These are phyloP conservation scores for Linnemannia hyalina DNA, from an alignment of 192 early-diverging fungal species.

Conservation along the genomic window DNA sequence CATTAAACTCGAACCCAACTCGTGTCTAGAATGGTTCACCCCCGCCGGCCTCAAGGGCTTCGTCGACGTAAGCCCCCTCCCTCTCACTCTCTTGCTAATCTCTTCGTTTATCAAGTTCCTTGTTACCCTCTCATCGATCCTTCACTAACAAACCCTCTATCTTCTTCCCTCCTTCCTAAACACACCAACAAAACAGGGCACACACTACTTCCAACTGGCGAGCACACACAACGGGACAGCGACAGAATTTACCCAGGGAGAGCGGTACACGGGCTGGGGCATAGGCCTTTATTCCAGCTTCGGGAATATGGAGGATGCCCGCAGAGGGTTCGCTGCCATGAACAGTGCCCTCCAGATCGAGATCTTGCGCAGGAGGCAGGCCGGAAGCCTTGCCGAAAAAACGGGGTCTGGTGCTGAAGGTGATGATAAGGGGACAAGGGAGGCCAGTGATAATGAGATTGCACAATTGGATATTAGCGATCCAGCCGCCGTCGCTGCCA, in stretches of 20 bases:
- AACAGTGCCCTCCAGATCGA: conserved; percentile 35
- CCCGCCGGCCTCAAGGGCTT: conserved; percentile 18
- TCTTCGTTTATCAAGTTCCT: not conserved
- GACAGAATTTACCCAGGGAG: conserved; percentile 45
- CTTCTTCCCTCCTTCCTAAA: not conserved
- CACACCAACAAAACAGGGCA: conserved; percentile 15
- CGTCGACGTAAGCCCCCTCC: conserved; percentile 17
- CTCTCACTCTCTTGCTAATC: not conserved
- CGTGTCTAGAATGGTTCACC: conserved; percentile 32
- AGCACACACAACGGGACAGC: conserved; percentile 9
- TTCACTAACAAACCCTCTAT: not conserved
- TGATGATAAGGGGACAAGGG: not conserved
- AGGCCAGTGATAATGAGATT: conserved; percentile 4
- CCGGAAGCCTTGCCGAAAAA: not conserved
- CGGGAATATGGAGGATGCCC: conserved; percentile 23
- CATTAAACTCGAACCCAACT: conserved; percentile 32
- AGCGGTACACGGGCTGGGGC: conserved; percentile 30
- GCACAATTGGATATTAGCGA: conserved; percentile 40
- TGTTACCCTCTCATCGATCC: not conserved
- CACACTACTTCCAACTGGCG: conserved; percentile 43
- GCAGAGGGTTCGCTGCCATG: conserved; percentile 28
- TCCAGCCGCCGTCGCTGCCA: conserved; percentile 22
- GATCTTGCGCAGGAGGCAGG: conserved; percentile 15
- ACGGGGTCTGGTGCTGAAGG: not conserved
- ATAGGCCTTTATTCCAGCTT: conserved; percentile 1